Evolutionary conservation across 768 basidiomycete species (phyloP).

Genomic region (Tubosaeta sp.): DNA sequence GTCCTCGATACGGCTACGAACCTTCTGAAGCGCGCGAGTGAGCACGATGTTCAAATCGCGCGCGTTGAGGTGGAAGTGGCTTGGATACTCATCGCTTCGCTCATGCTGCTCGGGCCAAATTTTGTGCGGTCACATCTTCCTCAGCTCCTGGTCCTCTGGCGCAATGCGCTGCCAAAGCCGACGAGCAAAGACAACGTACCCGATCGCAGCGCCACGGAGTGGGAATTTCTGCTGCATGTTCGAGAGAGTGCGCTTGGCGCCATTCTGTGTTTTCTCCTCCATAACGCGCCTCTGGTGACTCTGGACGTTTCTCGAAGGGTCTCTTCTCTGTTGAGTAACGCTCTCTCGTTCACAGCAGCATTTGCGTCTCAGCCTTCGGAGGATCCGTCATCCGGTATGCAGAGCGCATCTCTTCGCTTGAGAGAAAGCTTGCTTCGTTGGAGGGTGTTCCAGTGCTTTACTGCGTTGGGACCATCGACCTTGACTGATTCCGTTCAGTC

Average conservation of each 20-base stretch:
- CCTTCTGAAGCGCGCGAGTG: slow-evolving; percentile 85
- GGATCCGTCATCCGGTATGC: slow-evolving; percentile 43
- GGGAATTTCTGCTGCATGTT: slow-evolving; percentile 88
- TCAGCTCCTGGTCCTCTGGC: slow-evolving; percentile 92
- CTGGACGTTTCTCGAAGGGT: slow-evolving; percentile 90
- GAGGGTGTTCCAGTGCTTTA: slow-evolving; percentile 87
- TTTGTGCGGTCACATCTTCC: slow-evolving; percentile 93
- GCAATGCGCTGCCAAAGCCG: slow-evolving; percentile 94
- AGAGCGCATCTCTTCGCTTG: slow-evolving; percentile 60
- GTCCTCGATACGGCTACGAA: slow-evolving; percentile 89
- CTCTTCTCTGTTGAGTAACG: slow-evolving; percentile 81
- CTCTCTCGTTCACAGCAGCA: slow-evolving; percentile 83
- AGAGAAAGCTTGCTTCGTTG: slow-evolving; percentile 81
- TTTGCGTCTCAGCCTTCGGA: slow-evolving; percentile 70
- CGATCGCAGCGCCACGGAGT: slow-evolving; percentile 70
- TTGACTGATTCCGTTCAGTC: slow-evolving; percentile 83
- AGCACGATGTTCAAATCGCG: slow-evolving; percentile 82
- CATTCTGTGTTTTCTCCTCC: slow-evolving; percentile 79
- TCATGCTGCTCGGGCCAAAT: slow-evolving; percentile 90
- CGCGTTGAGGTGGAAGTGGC: slow-evolving; percentile 87
- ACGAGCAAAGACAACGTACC: slow-evolving; percentile 77
- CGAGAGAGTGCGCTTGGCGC: slow-evolving; percentile 88
- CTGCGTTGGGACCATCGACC: slow-evolving; percentile 70
- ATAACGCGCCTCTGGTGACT: slow-evolving; percentile 78
- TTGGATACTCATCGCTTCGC: slow-evolving; percentile 86